Conservation (phyloP, 495 filamentous ascomycete species). For the Penicillium robsamsonii region DNA sequence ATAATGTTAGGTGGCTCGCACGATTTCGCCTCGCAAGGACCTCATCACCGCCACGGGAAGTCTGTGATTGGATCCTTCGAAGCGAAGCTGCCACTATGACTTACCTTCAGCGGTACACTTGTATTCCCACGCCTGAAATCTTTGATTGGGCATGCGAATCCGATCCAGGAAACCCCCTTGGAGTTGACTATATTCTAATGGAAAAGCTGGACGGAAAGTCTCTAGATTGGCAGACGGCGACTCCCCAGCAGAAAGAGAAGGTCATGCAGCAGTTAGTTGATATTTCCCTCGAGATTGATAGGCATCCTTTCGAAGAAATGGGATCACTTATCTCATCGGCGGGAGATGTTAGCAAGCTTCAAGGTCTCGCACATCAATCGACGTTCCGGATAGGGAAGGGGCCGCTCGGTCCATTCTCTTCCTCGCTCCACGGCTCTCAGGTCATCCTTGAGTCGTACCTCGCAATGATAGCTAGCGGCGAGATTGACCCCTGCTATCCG, state of each 20-base stretch:
- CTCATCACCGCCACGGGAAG: slow-evolving; percentile 16
- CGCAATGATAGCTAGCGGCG: slow-evolving; percentile 9
- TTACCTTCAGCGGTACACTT: slow-evolving; percentile 20
- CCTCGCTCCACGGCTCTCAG: slow-evolving; percentile 8
- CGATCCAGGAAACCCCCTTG: slow-evolving; percentile 26
- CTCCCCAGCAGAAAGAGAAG: slow-evolving; percentile 22
- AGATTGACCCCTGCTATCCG: slow-evolving; percentile 14
- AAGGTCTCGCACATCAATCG: slow-evolving; percentile 15
- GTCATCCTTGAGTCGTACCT: slow-evolving; percentile 11
- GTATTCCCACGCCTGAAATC: slow-evolving; percentile 15
- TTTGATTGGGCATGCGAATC: slow-evolving; percentile 13
- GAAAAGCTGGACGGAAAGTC: slow-evolving; percentile 35
- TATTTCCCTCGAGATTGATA: slow-evolving; percentile 34
- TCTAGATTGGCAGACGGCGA: slow-evolving; percentile 26
- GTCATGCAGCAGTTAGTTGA: slow-evolving; percentile 36
- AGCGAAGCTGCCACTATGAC: slow-evolving; percentile 28
- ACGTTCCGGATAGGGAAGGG: slow-evolving; percentile 16
- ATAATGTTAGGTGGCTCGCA: slow-evolving; percentile 19
- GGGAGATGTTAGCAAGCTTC: background rate
- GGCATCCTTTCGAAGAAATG: slow-evolving; percentile 24
- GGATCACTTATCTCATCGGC: slow-evolving; percentile 22
- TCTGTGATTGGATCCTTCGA: slow-evolving; percentile 22
- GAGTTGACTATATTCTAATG: slow-evolving; percentile 33
- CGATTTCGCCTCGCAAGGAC: slow-evolving; percentile 10
- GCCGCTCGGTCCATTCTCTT: slow-evolving; percentile 20